phyloP scores from a whole-genome alignment of 2,329 filamentous ascomycete species.

The Fusarium sp. region DNA sequence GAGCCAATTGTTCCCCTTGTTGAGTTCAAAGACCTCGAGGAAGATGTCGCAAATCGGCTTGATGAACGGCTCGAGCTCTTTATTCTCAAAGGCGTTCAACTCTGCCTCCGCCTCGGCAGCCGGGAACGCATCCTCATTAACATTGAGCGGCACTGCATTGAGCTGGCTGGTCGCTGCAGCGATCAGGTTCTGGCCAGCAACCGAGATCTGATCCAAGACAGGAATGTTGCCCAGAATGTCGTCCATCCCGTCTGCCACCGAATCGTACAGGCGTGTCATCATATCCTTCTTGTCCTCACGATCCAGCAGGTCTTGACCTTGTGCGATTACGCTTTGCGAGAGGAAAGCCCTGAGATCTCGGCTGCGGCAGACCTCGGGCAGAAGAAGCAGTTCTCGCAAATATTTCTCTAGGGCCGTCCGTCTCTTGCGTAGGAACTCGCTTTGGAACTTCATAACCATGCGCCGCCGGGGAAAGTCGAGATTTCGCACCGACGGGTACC shows the following conservation, averaged over 20 bases:
- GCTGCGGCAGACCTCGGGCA: constrained; percentile 95
- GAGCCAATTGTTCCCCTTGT: constrained; percentile 96
- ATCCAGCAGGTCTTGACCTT: constrained; percentile 70
- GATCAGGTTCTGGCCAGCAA: constrained; percentile 92
- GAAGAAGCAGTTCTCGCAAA: constrained; percentile 82
- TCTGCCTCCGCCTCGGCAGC: constrained; percentile 92
- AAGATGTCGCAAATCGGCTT: constrained; percentile 99
- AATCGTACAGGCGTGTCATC: constrained; percentile 95
- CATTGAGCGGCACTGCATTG: constrained; percentile 67
- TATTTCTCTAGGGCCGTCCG: constrained; percentile 89
- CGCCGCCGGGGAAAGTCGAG: constrained; percentile 93
- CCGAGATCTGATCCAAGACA: constrained; percentile 92
- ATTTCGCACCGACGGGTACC: constrained; percentile 89
- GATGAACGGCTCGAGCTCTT: constrained; percentile 93
- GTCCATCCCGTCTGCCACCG: constrained; percentile 97
- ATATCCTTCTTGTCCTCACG: constrained; percentile 85
- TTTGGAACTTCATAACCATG: constrained; percentile 96
- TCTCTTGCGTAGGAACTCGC: constrained; percentile 93
- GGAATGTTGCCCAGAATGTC: constrained; percentile 97
- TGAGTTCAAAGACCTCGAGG: constrained; percentile 94
- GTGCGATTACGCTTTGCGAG: constrained; percentile 86
- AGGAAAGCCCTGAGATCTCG: constrained; percentile 93
- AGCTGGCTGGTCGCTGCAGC: constrained; percentile 80
- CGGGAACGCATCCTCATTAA: constrained; percentile 65
- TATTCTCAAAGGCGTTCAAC: constrained; percentile 91